Conservation (phyloP, 2,329 filamentous ascomycete species). For the Sphaerulina musiva region DNA sequence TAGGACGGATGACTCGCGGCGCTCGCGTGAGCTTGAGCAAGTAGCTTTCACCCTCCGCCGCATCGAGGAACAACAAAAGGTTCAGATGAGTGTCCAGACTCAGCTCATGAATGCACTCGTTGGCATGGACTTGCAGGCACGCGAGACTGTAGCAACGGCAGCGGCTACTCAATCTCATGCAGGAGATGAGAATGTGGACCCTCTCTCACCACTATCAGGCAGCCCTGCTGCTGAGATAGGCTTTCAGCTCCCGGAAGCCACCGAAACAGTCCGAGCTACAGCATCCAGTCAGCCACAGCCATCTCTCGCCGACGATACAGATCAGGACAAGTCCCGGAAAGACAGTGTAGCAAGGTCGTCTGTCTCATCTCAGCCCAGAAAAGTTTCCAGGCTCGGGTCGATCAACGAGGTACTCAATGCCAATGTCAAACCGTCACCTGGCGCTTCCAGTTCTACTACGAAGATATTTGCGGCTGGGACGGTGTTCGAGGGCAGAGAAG, state of each 20-base stretch:
- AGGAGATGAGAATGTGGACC: background rate
- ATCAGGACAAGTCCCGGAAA: background rate
- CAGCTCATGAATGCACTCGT: conserved; percentile 6
- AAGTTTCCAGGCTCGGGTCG: background rate
- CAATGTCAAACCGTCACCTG: background rate
- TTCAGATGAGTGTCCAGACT: conserved; percentile 13
- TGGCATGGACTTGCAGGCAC: conserved; percentile 6
- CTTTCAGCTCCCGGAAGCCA: background rate
- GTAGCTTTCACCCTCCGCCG: conserved; percentile 8
- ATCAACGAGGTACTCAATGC: background rate
- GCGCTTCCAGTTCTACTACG: background rate
- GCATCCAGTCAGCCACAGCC: conserved; percentile 3
- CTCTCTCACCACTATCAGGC: background rate
- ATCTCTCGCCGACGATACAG: background rate
- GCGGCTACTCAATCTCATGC: background rate
- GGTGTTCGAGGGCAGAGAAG: background rate
- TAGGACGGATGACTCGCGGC: conserved; percentile 1
- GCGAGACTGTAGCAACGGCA: background rate
- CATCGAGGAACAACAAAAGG: conserved; percentile 11
- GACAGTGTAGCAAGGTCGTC: background rate
- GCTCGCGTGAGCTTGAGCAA: conserved; percentile 2
- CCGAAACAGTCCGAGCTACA: background rate
- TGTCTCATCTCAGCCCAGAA: background rate
- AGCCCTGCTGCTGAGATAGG: background rate
- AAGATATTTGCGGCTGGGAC: background rate